Conservation (phyloP, 495 filamentous ascomycete genomes). For the Tuber brumale region DNA sequence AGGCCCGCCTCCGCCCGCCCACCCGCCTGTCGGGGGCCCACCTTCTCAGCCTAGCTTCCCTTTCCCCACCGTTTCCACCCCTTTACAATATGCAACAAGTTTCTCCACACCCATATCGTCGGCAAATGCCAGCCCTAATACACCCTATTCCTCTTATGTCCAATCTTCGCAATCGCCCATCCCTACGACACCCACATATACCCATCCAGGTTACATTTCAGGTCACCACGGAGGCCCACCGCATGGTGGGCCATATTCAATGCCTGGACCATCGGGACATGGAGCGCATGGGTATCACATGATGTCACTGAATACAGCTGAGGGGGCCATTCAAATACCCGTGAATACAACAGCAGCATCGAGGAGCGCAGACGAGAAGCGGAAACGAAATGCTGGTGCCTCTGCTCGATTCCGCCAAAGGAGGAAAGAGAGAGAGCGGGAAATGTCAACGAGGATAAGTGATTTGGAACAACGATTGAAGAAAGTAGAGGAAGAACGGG, state of each 20-base stretch:
- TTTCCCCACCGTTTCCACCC: slow-evolving; percentile 28
- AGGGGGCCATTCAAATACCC: slow-evolving; percentile 51
- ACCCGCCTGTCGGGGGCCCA: slow-evolving; percentile 20
- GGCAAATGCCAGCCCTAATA: slow-evolving; percentile 36
- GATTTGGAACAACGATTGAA: slow-evolving; percentile 58
- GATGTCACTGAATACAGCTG: slow-evolving; percentile 39
- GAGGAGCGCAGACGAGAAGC: slow-evolving; percentile 80
- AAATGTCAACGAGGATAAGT: slow-evolving; percentile 60
- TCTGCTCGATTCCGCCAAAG: slow-evolving; percentile 82
- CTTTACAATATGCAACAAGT: slow-evolving; percentile 34
- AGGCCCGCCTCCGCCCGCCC: slow-evolving; percentile 29
- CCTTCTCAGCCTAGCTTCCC: slow-evolving; percentile 24
- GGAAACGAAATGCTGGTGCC: slow-evolving; percentile 87
- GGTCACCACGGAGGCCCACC: slow-evolving; percentile 20
- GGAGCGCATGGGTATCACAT: slow-evolving; percentile 37
- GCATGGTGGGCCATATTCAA: slow-evolving; percentile 8
- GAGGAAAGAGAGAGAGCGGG: slow-evolving; percentile 80
- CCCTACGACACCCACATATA: slow-evolving; percentile 36
- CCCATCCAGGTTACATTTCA: slow-evolving; percentile 30
- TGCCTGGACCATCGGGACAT: slow-evolving; percentile 28
- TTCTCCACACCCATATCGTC: slow-evolving; percentile 39
- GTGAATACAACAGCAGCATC: slow-evolving; percentile 75
- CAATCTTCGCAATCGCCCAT: slow-evolving; percentile 33
- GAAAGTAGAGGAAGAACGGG: slow-evolving; percentile 56
- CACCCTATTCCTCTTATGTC: slow-evolving; percentile 39